Evolutionary conservation across 176 grass and related monocot genomes (phyloP).

Genomic region (Triticum timopheevii): DNA sequence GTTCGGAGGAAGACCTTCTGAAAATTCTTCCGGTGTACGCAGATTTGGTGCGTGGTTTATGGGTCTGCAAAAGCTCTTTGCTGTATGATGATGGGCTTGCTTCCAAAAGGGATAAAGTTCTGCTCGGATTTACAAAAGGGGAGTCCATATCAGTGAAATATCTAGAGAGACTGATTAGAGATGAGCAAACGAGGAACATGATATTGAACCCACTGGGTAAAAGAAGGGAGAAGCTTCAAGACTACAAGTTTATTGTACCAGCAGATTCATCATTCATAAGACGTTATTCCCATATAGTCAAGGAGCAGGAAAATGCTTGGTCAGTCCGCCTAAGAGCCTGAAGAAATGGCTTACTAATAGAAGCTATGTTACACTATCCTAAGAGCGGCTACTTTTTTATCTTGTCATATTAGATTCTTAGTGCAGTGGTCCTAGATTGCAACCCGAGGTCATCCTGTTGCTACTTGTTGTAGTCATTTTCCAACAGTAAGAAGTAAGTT

Average conservation of each 20-base stretch:
- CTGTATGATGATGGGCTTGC: conserved; percentile 47
- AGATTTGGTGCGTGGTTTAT: conserved; percentile 66
- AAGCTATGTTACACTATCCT: too few species aligned
- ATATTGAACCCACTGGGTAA: conserved; percentile 48
- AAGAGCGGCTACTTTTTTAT: too few species aligned
- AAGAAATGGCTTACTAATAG: too few species aligned
- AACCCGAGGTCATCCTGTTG: too few species aligned
- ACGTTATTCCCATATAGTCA: conserved; percentile 50
- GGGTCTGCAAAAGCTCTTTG: conserved; percentile 77
- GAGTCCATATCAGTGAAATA: conserved; percentile 20
- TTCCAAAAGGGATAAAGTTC: conserved; percentile 45
- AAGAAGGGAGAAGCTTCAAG: conserved; percentile 40
- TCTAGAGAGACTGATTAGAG: conserved; percentile 3
- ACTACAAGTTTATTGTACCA: conserved; percentile 57
- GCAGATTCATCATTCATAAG: conserved; percentile 55
- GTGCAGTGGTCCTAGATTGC: too few species aligned
- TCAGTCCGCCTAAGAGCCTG: conserved; percentile 7
- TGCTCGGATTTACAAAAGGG: conserved; percentile 55
- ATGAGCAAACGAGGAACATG: not conserved
- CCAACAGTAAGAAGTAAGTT: too few species aligned
- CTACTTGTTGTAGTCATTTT: too few species aligned
- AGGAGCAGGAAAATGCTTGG: conserved; percentile 58
- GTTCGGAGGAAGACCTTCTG: conserved; percentile 46
- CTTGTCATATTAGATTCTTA: too few species aligned
- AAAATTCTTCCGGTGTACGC: conserved; percentile 51